These are phyloP conservation scores for Schwanniomyces etchellsii DNA, from an alignment of 1,139 yeast species.

Conservation along the genomic window DNA sequence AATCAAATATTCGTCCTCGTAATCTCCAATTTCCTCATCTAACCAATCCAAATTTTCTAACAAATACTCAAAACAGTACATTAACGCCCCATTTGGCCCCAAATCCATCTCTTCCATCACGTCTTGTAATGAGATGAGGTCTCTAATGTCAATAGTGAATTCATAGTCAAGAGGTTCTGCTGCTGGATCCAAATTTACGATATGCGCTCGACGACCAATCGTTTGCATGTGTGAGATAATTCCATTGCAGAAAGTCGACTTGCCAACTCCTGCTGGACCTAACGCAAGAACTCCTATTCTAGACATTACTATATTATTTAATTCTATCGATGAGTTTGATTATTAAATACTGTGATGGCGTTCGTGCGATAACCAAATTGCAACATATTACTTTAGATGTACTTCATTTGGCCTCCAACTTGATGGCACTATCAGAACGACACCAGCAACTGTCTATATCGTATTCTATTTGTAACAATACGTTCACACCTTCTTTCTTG, in stretches of 20 bases:
- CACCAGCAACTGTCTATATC: slow-evolving; percentile 62
- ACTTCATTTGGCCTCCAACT: not conserved
- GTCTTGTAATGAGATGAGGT: slow-evolving; percentile 83
- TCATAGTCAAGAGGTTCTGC: slow-evolving; percentile 92
- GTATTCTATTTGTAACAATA: slow-evolving; percentile 56
- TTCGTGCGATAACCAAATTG: not conserved
- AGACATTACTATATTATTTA: too few relatives aligned
- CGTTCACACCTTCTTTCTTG: slow-evolving; percentile 30
- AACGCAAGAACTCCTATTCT: slow-evolving; percentile 91
- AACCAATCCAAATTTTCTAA: slow-evolving; percentile 91
- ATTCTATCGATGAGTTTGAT: not conserved
- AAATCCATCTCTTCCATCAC: slow-evolving; percentile 94
- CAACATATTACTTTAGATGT: not conserved
- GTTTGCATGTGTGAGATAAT: slow-evolving; percentile 85
- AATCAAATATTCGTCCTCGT: slow-evolving; percentile 85
- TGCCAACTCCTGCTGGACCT: slow-evolving; percentile 99
- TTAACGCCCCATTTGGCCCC: slow-evolving; percentile 94
- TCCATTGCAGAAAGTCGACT: slow-evolving; percentile 84
- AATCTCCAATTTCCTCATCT: slow-evolving; percentile 92
- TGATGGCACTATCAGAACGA: slow-evolving; percentile 12
- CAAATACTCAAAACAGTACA: slow-evolving; percentile 89
- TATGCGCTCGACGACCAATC: slow-evolving; percentile 87
- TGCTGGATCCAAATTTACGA: slow-evolving; percentile 95
- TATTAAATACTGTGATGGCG: not conserved
- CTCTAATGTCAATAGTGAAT: slow-evolving; percentile 89